Evolutionary conservation across 75 land plant species (phyloP), one percentile per base, ranked within the genome.

Genomic region (Sequoiadendron giganteum): DNA sequence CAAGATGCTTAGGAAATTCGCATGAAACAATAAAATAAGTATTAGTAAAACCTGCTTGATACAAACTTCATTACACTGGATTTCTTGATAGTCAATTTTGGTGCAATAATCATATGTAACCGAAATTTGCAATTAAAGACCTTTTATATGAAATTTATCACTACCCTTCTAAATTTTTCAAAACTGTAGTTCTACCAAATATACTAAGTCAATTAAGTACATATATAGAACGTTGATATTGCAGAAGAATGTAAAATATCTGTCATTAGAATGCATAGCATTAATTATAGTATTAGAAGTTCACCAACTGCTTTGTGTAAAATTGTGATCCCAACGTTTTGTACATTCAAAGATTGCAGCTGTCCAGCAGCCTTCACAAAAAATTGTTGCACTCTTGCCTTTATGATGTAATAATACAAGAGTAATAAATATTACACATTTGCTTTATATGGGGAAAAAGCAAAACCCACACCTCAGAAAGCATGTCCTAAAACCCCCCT

Each of bases 371-470:
- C 77, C 77, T 34, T 75, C 77, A 75, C 77, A 75, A 75, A 75
- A 32, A 32, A 65, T 34, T 75, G 77, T 34, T 34, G 76, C 77
- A 75, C 77, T 75, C 77, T 52, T 75, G 77, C 77, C 77, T 75
- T 34, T 34, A 30, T 34, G 77, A 75, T 34, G 77, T 85, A 81
- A 80, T 86, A 75, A 83, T 80, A 45, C 84, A 86, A 30, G 84
- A 84, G 48, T 25, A 86, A 86, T 47, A 86, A 55, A 85, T 85
- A 85, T 54, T 85, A 85, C 86, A 85, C 39, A 36, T 85, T 85
- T 56, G 38, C 39, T 38, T 52, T 85, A 54, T 34, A 56, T 14
- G 86, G 40, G 85, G 34, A 56, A 54, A 54, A 56, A 38, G 86
- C 32, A 85, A 85, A 85, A 38, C 86, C 86, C 86, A 85, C 65